Base-by-base conservation (phyloP, 495 filamentous ascomycete genomes). In the Podospora pseudocomata region DNA sequence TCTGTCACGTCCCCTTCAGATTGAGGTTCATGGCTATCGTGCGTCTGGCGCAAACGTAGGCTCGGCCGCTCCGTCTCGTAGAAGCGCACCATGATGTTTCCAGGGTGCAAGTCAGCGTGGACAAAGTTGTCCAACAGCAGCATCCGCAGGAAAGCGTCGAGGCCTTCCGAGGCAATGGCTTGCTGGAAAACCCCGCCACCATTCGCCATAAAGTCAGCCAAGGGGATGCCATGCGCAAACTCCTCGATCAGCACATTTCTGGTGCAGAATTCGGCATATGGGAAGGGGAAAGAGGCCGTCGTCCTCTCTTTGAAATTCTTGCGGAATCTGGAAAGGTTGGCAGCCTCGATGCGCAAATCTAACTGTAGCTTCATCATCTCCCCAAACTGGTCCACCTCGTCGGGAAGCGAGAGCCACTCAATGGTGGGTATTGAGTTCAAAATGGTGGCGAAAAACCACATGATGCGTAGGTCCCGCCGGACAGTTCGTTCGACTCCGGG, bases 51-150 rank as follows among this genome's bases (percentile, higher is more conserved):
- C 16, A 74, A 69, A 49, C 71, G 77, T 28, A 85, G 81, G 68
- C 86, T 82, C 4, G 96, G 85, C 65, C 88, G 83, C 39, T 87
- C 88, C 0, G 93, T 89, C 73, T 95, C 87, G 80, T 98, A 97
- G 80, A 99, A 99, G 67, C 96, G 92, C 60, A 99, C 96, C 94
- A 99, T 98, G 81, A 99, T 98, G 76, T 99, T 99, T 7, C 96
- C 96, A 0, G 96, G 96, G 73, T 99, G 96, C 11, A 99, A 82
- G 78, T 99, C 96, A n/a, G 96, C 95, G 72, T 99, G 96, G 64
- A 97, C 88, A 76, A 99, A 99, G 74, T 99, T 98, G 76, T 99
- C 96, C 63, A 99, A 90, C 15, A 99, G 84, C 3, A 99, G 84
- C 96, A 99, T 99, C 68, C 92, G 92, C 65, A 99, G 78, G 80